Conservation (phyloP, 1,284 basidiomycete species). For the Clitocybe nebularis region DNA sequence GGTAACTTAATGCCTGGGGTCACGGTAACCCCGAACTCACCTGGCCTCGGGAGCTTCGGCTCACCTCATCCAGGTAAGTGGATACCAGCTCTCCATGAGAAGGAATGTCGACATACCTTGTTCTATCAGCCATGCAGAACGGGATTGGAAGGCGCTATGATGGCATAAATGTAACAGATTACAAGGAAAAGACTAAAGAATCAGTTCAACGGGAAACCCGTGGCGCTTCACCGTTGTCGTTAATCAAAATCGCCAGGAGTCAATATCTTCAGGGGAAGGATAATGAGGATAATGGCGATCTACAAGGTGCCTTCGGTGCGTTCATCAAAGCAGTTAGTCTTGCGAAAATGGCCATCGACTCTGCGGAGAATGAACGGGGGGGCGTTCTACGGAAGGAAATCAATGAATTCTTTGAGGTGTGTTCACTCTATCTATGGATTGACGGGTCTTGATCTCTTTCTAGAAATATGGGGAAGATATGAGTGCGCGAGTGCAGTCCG, state of each 20-base stretch:
- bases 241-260: conserved; percentile 57
- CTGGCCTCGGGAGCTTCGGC: conserved; percentile 28
- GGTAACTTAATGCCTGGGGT: conserved; percentile 34
- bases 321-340: conserved; percentile 60
- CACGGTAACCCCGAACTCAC: conserved; percentile 27
- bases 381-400: conserved; percentile 43
- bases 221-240: conserved; percentile 49
- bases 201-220: conserved; percentile 48
- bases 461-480: conserved; percentile 53
- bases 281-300: conserved; percentile 51
- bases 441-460: too few relatives aligned
- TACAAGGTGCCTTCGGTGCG: conserved; percentile 53
- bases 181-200: conserved; percentile 61
- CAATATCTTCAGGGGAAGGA: conserved; percentile 49
- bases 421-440: too few relatives aligned
- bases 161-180: conserved; percentile 51
- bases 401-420: conserved; percentile 54
- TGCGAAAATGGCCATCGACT: conserved; percentile 52
- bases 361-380: conserved; percentile 52
- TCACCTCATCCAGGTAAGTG: conserved; percentile 22
- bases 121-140: conserved; percentile 16
- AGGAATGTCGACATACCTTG: conserved; percentile 18
- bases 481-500: conserved; percentile 37
- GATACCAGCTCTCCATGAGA: conserved; percentile 10
- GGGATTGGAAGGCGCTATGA: conserved; percentile 19